Evolutionary conservation across 2,329 filamentous ascomycete genomes (phyloP).

Genomic region (Didymella exigua): DNA sequence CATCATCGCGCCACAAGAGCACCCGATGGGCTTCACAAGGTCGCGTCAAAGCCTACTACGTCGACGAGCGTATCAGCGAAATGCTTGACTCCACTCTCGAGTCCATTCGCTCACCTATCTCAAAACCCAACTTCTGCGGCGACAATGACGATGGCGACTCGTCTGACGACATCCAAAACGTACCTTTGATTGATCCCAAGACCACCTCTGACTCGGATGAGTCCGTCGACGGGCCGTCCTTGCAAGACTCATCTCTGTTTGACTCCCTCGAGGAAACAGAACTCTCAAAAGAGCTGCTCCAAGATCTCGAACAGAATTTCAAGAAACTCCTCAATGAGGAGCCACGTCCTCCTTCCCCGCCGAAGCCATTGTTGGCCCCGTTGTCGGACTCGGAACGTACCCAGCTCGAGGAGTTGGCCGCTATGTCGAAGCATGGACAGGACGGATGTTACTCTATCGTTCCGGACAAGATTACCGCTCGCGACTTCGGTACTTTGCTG

Average conservation of each 20-base stretch:
- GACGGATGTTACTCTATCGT: slow-evolving; percentile 21
- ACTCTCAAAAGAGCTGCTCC: slow-evolving; percentile 27
- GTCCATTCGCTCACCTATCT: slow-evolving; percentile 15
- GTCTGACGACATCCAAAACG: not conserved
- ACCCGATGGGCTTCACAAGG: slow-evolving; percentile 24
- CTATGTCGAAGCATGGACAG: slow-evolving; percentile 22
- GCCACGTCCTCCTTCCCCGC: slow-evolving; percentile 8
- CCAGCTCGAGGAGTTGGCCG: slow-evolving; percentile 21
- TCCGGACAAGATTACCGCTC: slow-evolving; percentile 53
- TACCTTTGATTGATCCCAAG: not conserved
- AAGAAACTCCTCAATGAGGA: slow-evolving; percentile 20
- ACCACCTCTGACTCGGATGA: slow-evolving; percentile 10
- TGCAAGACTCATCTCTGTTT: not conserved
- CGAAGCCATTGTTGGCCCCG: slow-evolving; percentile 28
- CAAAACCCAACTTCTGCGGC: not conserved
- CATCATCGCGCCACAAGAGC: slow-evolving; percentile 7
- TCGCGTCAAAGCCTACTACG: slow-evolving; percentile 24
- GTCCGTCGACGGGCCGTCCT: not conserved
- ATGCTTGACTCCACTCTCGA: slow-evolving; percentile 33
- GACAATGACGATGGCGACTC: not conserved
- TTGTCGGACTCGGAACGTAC: slow-evolving; percentile 23
- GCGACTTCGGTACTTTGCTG: slow-evolving; percentile 68
- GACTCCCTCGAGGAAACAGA: slow-evolving; percentile 29
- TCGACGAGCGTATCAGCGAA: slow-evolving; percentile 28
- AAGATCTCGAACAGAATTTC: slow-evolving; percentile 25